Evolutionary conservation across 768 basidiomycete species (phyloP).

Genomic region (Lactarius tabidus): DNA sequence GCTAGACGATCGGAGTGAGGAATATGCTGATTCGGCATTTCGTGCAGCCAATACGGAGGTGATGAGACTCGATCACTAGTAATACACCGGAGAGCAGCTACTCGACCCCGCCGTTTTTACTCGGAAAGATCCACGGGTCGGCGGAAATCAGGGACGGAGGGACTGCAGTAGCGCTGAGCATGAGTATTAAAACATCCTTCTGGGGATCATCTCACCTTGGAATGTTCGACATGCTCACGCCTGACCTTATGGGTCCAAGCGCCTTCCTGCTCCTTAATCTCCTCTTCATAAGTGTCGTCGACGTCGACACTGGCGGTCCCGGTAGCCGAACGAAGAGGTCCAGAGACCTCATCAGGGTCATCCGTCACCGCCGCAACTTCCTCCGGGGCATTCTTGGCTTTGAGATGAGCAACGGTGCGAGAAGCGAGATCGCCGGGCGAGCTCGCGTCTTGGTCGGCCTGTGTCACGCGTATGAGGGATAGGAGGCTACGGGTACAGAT

Average conservation of each 20-base stretch:
- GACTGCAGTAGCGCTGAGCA: neutral
- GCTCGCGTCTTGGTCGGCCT: constrained; percentile 22
- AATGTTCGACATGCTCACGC: constrained; percentile 11
- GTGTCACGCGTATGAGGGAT: neutral
- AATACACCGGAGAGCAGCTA: neutral
- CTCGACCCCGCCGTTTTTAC: neutral
- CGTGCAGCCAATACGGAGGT: neutral
- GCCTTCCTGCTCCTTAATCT: constrained; percentile 24
- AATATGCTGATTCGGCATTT: constrained; percentile 4
- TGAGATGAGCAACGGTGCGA: constrained; percentile 20
- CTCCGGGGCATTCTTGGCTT: constrained; percentile 15
- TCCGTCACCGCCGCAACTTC: constrained; percentile 8
- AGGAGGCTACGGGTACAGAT: neutral
- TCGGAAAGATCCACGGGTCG: neutral
- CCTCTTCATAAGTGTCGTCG: constrained; percentile 24
- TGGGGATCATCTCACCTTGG: constrained; percentile 8
- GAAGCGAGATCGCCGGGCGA: constrained; percentile 15
- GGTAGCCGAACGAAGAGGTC: constrained; percentile 20
- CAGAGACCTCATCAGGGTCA: constrained; percentile 25
- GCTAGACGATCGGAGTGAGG: constrained; percentile 9
- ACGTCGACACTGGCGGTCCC: constrained; percentile 13
- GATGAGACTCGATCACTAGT: neutral
- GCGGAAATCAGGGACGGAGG: neutral
- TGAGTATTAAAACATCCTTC: neutral
- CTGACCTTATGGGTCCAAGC: constrained; percentile 24